A percentile compares a stretch with the other conserved stretches of the same genome.
Evolutionary conservation across 805 yeast species (phyloP).

Genomic region (Allodekkera sacchari): DNA sequence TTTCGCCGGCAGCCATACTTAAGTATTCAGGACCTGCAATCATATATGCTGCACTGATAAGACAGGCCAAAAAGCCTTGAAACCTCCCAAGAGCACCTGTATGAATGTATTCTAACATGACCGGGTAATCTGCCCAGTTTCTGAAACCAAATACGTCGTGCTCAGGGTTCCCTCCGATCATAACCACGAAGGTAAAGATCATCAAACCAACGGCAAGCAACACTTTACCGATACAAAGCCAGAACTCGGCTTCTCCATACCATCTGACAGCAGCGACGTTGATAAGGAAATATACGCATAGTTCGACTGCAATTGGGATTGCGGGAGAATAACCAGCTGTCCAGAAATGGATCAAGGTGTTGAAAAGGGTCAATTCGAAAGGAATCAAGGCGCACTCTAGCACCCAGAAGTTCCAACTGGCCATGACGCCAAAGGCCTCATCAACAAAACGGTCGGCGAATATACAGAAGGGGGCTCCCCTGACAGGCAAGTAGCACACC

Average conservation of each 20-base stretch:
- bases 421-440: slow-evolving; percentile 34
- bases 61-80: slow-evolving; percentile 42
- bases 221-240: slow-evolving; percentile 38
- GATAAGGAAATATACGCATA: slow-evolving; percentile 32
- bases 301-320: slow-evolving; percentile 34
- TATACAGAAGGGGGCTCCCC: slow-evolving; percentile 36
- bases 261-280: slow-evolving; percentile 39
- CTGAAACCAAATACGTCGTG: slow-evolving; percentile 46
- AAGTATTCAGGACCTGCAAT: slow-evolving; percentile 53
- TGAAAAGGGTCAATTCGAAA: slow-evolving; percentile 40
- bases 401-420: slow-evolving; percentile 42
- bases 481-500: slow-evolving; percentile 36
- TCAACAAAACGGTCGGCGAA: slow-evolving; percentile 40
- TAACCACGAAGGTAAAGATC: slow-evolving; percentile 41
- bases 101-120: slow-evolving; percentile 24
- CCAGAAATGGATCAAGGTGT: slow-evolving; percentile 49
- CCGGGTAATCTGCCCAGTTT: slow-evolving; percentile 32
- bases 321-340: slow-evolving; percentile 40
- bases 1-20: slow-evolving; percentile 38
- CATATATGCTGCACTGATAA: slow-evolving; percentile 60
- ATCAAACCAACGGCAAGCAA: slow-evolving; percentile 39
- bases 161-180: slow-evolving; percentile 51
- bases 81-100: slow-evolving; percentile 35
- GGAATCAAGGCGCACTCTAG: slow-evolving; percentile 40
- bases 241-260: slow-evolving; percentile 46